Conservation (phyloP, 139 green algal species). For the Chlamydomonas sp. region DNA sequence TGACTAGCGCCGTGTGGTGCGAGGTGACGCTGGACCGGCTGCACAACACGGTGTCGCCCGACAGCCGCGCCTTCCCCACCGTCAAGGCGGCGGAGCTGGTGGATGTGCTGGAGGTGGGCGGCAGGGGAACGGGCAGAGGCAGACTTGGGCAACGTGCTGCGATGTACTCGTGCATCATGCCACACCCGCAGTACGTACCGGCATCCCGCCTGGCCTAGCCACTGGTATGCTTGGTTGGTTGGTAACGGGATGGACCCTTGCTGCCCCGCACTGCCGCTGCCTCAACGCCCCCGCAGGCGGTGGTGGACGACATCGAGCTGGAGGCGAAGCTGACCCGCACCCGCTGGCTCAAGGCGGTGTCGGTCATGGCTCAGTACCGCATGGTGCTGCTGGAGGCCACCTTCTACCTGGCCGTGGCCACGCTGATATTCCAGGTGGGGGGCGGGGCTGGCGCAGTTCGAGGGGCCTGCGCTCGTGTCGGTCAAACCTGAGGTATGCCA, state of each 20-base stretch:
- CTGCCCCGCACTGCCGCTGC: neutral
- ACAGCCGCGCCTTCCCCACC: constrained; percentile 35
- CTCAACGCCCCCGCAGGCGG: constrained; percentile 14
- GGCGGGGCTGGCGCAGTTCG: neutral
- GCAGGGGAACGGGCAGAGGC: no score
- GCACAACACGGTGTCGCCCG: constrained; percentile 40
- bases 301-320: constrained; percentile 46
- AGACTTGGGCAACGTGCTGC: neutral
- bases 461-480: no score
- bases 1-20: constrained; percentile 6
- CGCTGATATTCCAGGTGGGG: constrained; percentile 39
- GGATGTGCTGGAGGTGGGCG: constrained; percentile 18
- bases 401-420: constrained; percentile 38
- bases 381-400: constrained; percentile 38
- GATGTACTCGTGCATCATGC: no score
- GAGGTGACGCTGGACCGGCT: constrained; percentile 16
- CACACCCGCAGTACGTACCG: no score
- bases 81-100: constrained; percentile 30
- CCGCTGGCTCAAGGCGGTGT: constrained; percentile 36
- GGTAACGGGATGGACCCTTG: neutral
- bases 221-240: no score
- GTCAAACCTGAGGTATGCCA: no score
- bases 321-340: neutral
- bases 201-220: no score
- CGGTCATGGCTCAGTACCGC: constrained; percentile 8